A percentile compares a stretch with the other conserved stretches of the same genome.
phyloP scores from a whole-genome alignment of 352 stramenopile species.

The Paralagenidium karlingii region DNA sequence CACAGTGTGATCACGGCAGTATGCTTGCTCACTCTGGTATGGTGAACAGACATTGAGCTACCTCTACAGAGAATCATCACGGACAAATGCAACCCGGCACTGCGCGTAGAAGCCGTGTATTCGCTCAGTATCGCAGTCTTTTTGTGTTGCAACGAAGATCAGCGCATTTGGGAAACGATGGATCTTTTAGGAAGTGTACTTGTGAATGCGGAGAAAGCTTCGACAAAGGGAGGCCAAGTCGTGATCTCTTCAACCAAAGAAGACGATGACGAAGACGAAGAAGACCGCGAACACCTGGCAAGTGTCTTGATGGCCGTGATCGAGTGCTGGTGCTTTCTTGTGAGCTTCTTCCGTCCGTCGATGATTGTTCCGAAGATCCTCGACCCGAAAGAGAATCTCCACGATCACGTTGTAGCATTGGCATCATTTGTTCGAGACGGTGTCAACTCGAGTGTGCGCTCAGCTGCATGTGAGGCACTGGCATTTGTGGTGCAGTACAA shows the following conservation, averaged over 20 bases:
- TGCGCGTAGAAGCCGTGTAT: conserved; percentile 40
- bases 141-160: conserved; percentile 42
- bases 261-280: conserved; percentile 29
- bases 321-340: conserved; percentile 51
- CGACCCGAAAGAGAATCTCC: conserved; percentile 28
- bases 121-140: conserved; percentile 42
- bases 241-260: conserved; percentile 5
- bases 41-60: conserved; percentile 12
- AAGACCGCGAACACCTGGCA: conserved; percentile 23
- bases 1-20: background rate
- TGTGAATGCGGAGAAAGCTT: conserved; percentile 23
- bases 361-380: conserved; percentile 33
- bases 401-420: conserved; percentile 33
- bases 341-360: conserved; percentile 27
- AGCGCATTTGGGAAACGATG: conserved; percentile 41
- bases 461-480: conserved; percentile 34
- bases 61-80: conserved; percentile 30
- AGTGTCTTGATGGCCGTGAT: conserved; percentile 41
- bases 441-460: conserved; percentile 22
- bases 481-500: conserved; percentile 54
- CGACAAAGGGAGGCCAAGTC: background rate
- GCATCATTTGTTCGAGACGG: conserved; percentile 35
- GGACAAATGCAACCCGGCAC: conserved; percentile 19
- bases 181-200: conserved; percentile 33
- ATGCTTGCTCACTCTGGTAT: background rate